Base-by-base conservation (phyloP, 148 eudicot genomes). In the Chenopodium album region DNA sequence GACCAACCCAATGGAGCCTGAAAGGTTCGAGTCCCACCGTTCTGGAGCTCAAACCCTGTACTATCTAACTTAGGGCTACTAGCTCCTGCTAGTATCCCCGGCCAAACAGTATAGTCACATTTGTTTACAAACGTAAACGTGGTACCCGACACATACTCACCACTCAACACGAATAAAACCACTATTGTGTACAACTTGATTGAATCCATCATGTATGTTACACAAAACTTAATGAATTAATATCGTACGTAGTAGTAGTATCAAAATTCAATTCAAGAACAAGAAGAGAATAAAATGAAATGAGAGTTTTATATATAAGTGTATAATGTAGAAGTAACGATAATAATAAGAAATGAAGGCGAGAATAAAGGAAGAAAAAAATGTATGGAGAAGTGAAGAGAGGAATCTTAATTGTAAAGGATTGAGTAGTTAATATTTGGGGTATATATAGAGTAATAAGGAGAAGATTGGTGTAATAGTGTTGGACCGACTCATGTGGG, bases 1-100 rank as follows among this genome's bases (percentile, higher is more conserved):
- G 98, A 94, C 98, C 98, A 94, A 10, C 98, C 98, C 2, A 89
- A 9, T 13, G 94, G 94, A 1, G 92, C 97, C n/a, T 85, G 89
- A 74, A 90, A 83, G 7, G 92, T 75, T 13, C 74, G 90, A 7
- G 94, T 88, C 1, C 41, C 54, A 22, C 90, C 90, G n/a, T 86
- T 86, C 0, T 73, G 59, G 37, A 94, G 91, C 83, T 90, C 89
- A 56, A 94, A 94, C 6, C 98, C 98, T 0, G 98, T 90, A 78
- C 84, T 85, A 2, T 88, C 91, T 9, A 94, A 80, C 4, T 66
- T 76, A 1, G 98, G 86, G 52, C 83, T 91, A 59, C 91, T 90
- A 7, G 90, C 83, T 0, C 90, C 85, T 10, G 90, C 78, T 3
- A 91, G 86, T 23, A 89, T 83, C 50, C 92, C 98, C 0, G 98